Conservation (phyloP, 495 filamentous ascomycete genomes). For the Aspergillus bridgeri region DNA sequence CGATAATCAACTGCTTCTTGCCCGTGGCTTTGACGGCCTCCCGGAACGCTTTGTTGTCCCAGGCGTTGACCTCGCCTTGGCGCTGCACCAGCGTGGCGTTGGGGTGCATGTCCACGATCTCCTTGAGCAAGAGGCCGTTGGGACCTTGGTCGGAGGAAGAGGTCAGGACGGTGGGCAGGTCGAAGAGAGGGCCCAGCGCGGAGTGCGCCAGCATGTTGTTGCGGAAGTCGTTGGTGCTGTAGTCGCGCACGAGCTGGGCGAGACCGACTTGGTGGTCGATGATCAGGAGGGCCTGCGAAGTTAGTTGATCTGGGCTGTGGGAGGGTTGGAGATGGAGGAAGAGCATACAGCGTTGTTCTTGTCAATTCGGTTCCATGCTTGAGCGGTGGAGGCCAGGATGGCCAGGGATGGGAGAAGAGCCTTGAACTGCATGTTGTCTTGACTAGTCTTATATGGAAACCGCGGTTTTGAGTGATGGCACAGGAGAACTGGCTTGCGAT, state of each 20-base stretch:
- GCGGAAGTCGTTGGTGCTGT: constrained; percentile 55
- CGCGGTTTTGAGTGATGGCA: no score
- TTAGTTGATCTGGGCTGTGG: background rate
- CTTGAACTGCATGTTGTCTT: constrained; percentile 7
- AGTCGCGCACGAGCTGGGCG: constrained; percentile 62
- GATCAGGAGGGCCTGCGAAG: constrained; percentile 51
- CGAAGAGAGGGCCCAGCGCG: constrained; percentile 61
- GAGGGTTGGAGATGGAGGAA: background rate
- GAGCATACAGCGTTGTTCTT: constrained; percentile 52
- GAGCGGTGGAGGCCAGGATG: constrained; percentile 16
- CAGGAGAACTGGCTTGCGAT: background rate
- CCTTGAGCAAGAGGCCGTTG: constrained; percentile 68
- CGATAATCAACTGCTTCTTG: constrained; percentile 69
- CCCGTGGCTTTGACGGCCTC: constrained; percentile 60
- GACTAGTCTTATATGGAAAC: no score
- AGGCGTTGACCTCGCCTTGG: constrained; percentile 74
- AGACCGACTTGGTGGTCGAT: constrained; percentile 74
- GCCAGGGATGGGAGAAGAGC: constrained; percentile 3
- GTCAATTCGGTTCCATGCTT: constrained; percentile 46
- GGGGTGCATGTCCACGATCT: constrained; percentile 67
- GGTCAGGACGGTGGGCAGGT: constrained; percentile 67
- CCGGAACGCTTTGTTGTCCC: constrained; percentile 73
- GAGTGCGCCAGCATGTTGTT: constrained; percentile 69
- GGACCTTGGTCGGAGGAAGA: constrained; percentile 59
- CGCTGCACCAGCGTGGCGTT: constrained; percentile 63